A percentile compares a stretch with the other conserved stretches of the same genome.
Conservation (phyloP, 345 rosid genomes). For the Bruguiera gymnorhiza region DNA sequence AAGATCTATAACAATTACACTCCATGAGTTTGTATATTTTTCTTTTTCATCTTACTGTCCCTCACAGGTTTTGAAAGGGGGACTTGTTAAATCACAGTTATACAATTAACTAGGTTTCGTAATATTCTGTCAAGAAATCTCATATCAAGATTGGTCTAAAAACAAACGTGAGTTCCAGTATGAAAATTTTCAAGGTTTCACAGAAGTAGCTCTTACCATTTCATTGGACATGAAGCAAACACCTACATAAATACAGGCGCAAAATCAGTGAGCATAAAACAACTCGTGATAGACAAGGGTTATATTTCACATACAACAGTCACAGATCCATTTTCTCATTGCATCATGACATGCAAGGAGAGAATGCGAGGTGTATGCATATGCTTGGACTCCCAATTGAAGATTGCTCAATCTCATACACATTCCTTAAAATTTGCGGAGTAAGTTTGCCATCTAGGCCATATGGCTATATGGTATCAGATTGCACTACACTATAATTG, state of each 20-base stretch:
- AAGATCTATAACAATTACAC: not conserved
- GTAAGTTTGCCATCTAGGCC: too few species aligned
- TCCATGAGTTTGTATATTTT: not conserved
- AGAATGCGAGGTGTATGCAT: too few species aligned
- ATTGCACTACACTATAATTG: too few species aligned
- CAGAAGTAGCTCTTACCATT: constrained; percentile 51
- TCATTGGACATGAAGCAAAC: constrained; percentile 93
- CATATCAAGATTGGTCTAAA: too few species aligned
- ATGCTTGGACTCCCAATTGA: too few species aligned
- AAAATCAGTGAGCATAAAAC: not conserved
- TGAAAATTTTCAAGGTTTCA: not conserved
- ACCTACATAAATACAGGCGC: constrained; percentile 45
- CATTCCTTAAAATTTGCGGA: too few species aligned
- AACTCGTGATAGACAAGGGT: not conserved
- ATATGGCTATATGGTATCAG: too few species aligned
- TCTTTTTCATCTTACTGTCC: not conserved
- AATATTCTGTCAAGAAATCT: not conserved
- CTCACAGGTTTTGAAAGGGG: not conserved
- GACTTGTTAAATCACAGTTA: too few species aligned
- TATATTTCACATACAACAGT: not conserved
- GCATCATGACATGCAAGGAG: too few species aligned
- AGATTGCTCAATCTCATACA: too few species aligned
- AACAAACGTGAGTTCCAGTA: not conserved
- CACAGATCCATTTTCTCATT: not conserved
- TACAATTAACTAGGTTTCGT: not conserved